Base-by-base conservation (phyloP, 177 flowering plant genomes). In the Vitis hybrid region DNA sequence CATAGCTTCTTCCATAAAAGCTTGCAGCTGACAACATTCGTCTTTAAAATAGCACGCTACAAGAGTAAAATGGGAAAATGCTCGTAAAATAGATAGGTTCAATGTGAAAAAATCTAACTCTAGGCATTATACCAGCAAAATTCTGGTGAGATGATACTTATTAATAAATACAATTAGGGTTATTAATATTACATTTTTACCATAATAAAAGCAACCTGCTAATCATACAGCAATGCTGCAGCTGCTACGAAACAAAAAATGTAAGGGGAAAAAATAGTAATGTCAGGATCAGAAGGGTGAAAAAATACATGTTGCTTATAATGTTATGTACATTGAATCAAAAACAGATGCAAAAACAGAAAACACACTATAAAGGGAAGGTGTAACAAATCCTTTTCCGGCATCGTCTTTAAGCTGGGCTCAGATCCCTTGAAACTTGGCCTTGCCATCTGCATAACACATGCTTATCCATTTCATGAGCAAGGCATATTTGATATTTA, bases 391-490 rank as follows among this genome's bases (percentile, higher is more conserved):
- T 40, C 45, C 18, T 19, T 54, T 26, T 72, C 30, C 72, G 62
- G 67, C 70, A 23, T 65, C 70, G 52, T 19, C 50, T 66, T 73
- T 79, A 88, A 55, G 82, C 68, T 58, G 88, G 84, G 68, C 74
- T 86, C 58, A 89, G 82, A 81, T 90, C 95, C 34, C 85, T 72
- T 7, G 95, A 84, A 72, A 80, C 88, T 65, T 92, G 97, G 60
- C 97, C 90, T 77, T 88, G 97, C 97, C 97, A 94, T 88, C 98
- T 94, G 97, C 87, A 84, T 49, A 34, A 75, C 40, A 70, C 19
- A 64, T 2, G 51, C 10, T 45, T 11, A 59, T 3, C 9, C 10
- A 54, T 21, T 62, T 62, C 17, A 8, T 17, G 34, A 15, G 23
- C n/a, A 56, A 3, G 8, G 23, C 55, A 7, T 1, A 54, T 21